Percentiles rank a stretch among this genome's conserved stretches.
Conservation (phyloP, 352 stramenopile species). For the Pythium aristosporum region DNA sequence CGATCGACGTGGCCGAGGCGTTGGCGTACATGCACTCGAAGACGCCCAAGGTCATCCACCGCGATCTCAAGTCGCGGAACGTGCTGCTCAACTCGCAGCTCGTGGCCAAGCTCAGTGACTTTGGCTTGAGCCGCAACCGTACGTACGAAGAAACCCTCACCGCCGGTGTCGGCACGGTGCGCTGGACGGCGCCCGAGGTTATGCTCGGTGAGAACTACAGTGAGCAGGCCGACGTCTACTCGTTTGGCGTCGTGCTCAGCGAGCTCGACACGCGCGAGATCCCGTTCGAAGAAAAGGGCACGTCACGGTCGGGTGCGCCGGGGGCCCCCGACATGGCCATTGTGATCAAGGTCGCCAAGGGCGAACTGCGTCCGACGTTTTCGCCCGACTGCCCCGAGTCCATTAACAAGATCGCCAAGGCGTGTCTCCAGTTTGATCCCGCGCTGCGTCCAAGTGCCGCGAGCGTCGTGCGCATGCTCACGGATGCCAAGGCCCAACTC, state of each 20-base stretch:
- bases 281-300: conserved; percentile 85
- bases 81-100: conserved; percentile 63
- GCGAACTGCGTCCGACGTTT: conserved; percentile 78
- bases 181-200: conserved; percentile 85
- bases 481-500: conserved; percentile 61
- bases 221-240: conserved; percentile 87
- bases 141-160: conserved; percentile 87
- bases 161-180: conserved; percentile 77
- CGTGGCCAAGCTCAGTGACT: conserved; percentile 85
- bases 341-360: conserved; percentile 78
- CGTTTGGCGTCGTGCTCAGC: conserved; percentile 84
- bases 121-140: conserved; percentile 78
- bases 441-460: conserved; percentile 70
- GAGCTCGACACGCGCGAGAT: conserved; percentile 87
- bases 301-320: conserved; percentile 32
- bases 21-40: conserved; percentile 86
- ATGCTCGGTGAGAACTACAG: conserved; percentile 89
- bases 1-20: conserved; percentile 77
- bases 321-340: conserved; percentile 76
- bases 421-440: conserved; percentile 84
- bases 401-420: conserved; percentile 65
- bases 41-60: conserved; percentile 77
- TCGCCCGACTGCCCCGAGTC: conserved; percentile 32
- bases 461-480: conserved; percentile 79
- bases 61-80: conserved; percentile 43